Base-by-base conservation (phyloP, 768 basidiomycete species). In the Pleurotus tuber-regium region DNA sequence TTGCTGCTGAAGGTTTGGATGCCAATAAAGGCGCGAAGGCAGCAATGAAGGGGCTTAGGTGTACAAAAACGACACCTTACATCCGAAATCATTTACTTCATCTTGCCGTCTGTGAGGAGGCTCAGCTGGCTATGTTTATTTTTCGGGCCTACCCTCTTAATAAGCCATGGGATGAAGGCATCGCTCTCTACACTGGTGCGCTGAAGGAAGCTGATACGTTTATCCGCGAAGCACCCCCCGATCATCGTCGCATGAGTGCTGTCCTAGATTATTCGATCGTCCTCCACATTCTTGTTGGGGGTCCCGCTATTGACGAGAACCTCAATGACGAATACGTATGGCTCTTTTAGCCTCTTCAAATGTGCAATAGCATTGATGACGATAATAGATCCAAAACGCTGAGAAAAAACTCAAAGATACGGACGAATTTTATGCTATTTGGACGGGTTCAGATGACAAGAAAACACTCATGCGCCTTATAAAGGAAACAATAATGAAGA, bases 211-310 rank as follows among this genome's bases (percentile, higher is more conserved):
- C 29, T 14, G 18, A 18, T 12, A 29, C 10, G 9, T 47, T 30
- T 25, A 47, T 47, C 21, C 29, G 8, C 10, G 44, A 47, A 6
- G 44, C 44, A 6, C 44, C 44, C 2, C 44, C 44, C n/a, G 44
- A 47, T 25, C 31, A 29, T 18, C 31, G 44, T 12, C 31, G 19
- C 11, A 29, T 47, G 31, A 30, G 16, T 8, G 21, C 10, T 19
- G 12, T 47, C 12, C 44, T 47, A 7, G 16, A 47, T 8, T 30
- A 11, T 7, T 35, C 10, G 9, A 47, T 47, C 31, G 9, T 47
- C 9, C 18, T 28, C 14, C 26, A 21, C 14, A 16, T 30, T 11
- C 24, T 47, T 23, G 21, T 30, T 23, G 8, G 29, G n/a, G 44
- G 44, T 7, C 29, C 29, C 2, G 18, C 6, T 30, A 47, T 47